These are phyloP conservation scores for Chiua virens DNA, from an alignment of 768 basidiomycete species.

Conservation along the genomic window DNA sequence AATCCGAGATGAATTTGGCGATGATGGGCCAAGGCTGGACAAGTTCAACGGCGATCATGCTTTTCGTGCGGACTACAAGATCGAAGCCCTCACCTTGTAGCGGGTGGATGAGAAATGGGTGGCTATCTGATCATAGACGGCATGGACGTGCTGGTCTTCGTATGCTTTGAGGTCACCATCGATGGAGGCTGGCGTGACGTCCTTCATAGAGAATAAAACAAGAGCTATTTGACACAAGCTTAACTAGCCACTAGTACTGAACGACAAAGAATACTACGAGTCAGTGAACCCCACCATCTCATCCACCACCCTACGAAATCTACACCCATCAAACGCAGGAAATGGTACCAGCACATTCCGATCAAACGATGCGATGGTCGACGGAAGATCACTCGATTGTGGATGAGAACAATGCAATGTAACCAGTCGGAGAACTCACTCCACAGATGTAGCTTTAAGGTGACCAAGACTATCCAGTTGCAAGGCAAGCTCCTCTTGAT, in stretches of 20 bases:
- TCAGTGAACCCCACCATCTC: conserved; percentile 71
- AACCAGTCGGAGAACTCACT: conserved; percentile 43
- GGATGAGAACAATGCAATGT: conserved; percentile 6
- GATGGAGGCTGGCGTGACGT: conserved; percentile 42
- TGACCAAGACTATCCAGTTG: conserved; percentile 60
- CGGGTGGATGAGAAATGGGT: conserved; percentile 85
- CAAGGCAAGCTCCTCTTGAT: conserved; percentile 86
- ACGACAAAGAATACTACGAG: conserved; percentile 21
- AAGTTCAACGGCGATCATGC: not conserved
- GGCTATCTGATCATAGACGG: conserved; percentile 83
- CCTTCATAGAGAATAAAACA: conserved; percentile 18
- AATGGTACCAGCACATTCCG: conserved; percentile 50
- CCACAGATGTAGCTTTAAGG: conserved; percentile 53
- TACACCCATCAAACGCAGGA: conserved; percentile 65
- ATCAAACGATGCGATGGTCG: conserved; percentile 52
- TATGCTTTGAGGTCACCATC: conserved; percentile 55
- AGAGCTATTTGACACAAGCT: not conserved
- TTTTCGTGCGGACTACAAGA: not conserved
- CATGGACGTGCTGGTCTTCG: conserved; percentile 77
- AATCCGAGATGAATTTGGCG: conserved; percentile 63
- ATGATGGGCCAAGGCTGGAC: conserved; percentile 89
- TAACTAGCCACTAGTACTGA: not conserved
- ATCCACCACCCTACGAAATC: conserved; percentile 68
- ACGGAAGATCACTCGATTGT: conserved; percentile 49
- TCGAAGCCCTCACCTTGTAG: conserved; percentile 61